Base-by-base conservation (phyloP, 352 stramenopile species). In the Pythium utonaiense region DNA sequence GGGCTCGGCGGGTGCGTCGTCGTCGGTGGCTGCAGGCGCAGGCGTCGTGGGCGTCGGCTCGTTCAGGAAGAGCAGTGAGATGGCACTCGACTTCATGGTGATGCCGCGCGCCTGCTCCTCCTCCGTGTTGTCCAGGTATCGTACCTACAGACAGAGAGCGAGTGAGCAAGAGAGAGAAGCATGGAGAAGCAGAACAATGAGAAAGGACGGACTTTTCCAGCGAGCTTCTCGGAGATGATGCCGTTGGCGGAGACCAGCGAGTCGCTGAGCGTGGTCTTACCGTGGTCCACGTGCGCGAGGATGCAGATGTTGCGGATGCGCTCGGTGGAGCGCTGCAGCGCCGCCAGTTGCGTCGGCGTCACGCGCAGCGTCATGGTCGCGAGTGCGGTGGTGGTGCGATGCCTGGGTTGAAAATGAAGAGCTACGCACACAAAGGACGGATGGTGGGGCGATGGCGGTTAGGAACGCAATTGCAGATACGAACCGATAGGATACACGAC, bases 71-170 rank as follows among this genome's bases (percentile, higher is more conserved):
- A 97, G 67, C 38, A 99, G 74, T 40, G 93, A 97, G 77, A 99
- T 98, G 42, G 95, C 93, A 34, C 88, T 98, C 33, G 88, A 92
- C 71, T 98, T 96, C 95, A 99, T 99, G 3, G 96, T 99, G 67
- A 99, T 99, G 47, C 96, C 96, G 38, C 96, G 86, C 19, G 90
- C 77, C 75, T 98, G 96, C 68, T 98, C 92, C 54, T 98, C 91
- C 62, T 96, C 89, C 33, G 91, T 92, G 64, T 91, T 97, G 76
- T 99, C 96, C 53, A 99, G 75, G 68, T 97, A 99, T 2, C 96
- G 92, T n/a, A 94, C 80, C 80, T 92, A 60, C 48, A 12, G 4
- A 47, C 6, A 21, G 4, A 25, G 19, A 25, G 28, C 5, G 28
- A 33, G 28, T 33, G 5, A 33, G 28, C n/a, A n/a, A 12, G 6